These are phyloP conservation scores for Sugiyamaella xylanicola DNA, from an alignment of 1,139 yeast genomes.

Conservation along the genomic window DNA sequence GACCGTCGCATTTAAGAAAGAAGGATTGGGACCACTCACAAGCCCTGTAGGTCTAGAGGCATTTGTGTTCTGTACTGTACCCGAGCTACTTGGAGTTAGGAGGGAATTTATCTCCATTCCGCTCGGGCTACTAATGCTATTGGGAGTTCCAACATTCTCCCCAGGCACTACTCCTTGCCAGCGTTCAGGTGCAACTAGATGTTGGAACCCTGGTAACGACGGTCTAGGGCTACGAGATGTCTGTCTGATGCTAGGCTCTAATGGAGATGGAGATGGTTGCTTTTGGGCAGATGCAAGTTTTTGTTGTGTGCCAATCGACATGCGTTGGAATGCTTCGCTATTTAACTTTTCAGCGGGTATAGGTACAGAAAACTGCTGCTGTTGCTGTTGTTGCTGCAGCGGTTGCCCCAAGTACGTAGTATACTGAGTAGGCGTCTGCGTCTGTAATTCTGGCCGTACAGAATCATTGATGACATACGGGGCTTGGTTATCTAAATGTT, in stretches of 20 bases:
- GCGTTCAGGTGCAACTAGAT: constrained; percentile 8
- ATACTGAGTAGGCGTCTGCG: neutral
- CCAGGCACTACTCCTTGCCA: constrained; percentile 4
- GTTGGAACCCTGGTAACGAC: constrained; percentile 16
- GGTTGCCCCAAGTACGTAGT: neutral
- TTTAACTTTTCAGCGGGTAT: neutral
- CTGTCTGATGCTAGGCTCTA: neutral
- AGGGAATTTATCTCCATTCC: constrained; percentile 16
- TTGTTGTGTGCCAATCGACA: neutral
- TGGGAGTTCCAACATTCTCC: neutral
- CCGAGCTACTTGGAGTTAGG: neutral
- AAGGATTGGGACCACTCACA: neutral
- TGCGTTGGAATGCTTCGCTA: neutral
- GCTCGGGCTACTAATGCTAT: neutral
- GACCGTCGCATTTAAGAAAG: neutral
- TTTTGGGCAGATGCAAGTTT: neutral
- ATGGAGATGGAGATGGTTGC: neutral
- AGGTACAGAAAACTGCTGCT: neutral
- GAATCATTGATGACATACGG: neutral
- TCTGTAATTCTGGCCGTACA: neutral
- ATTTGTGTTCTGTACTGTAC: neutral
- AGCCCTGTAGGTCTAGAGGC: neutral
- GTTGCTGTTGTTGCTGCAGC: too few species aligned
- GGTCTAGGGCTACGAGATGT: constrained; percentile 13
- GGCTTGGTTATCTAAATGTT: too few species aligned